These are phyloP conservation scores for Boletus patriciae DNA, from an alignment of 768 basidiomycete genomes.

Conservation along the genomic window DNA sequence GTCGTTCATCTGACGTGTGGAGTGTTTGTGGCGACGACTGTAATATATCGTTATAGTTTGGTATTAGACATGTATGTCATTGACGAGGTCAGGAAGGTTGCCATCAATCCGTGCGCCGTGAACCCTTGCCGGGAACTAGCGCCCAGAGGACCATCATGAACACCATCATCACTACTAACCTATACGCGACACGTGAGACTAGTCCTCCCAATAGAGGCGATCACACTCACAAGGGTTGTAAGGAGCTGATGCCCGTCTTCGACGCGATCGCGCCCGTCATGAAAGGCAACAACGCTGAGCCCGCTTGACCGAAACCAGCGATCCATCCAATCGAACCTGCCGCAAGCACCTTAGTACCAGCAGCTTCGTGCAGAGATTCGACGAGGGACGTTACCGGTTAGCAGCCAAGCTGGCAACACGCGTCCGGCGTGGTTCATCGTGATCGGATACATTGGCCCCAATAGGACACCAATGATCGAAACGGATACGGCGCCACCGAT, in stretches of 20 bases:
- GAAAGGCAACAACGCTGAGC: conserved; percentile 71
- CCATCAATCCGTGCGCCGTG: conserved; percentile 19
- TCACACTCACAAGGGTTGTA: conserved; percentile 38
- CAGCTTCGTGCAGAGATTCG: not conserved
- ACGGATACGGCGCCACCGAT: conserved; percentile 56
- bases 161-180: conserved; percentile 42
- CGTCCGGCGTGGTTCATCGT: conserved; percentile 69
- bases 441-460: conserved; percentile 55
- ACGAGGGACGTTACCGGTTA: conserved; percentile 40
- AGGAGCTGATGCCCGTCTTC: conserved; percentile 49
- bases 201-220: not conserved
- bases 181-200: not conserved
- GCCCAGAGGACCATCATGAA: conserved; percentile 45
- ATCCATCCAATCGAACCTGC: conserved; percentile 66
- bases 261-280: conserved; percentile 68
- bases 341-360: not conserved
- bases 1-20: too few species aligned
- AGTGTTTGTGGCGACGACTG: too few species aligned
- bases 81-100: too few species aligned
- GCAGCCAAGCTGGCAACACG: conserved; percentile 68
- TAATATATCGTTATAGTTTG: too few species aligned
- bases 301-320: conserved; percentile 67
- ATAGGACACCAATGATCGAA: conserved; percentile 51
- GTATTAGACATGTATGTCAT: not conserved
- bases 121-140: conserved; percentile 36